Percentiles rank a stretch among this genome's conserved stretches.
Conservation (phyloP, 2,329 filamentous ascomycete species). For the Cladophialophora chaetospira region DNA sequence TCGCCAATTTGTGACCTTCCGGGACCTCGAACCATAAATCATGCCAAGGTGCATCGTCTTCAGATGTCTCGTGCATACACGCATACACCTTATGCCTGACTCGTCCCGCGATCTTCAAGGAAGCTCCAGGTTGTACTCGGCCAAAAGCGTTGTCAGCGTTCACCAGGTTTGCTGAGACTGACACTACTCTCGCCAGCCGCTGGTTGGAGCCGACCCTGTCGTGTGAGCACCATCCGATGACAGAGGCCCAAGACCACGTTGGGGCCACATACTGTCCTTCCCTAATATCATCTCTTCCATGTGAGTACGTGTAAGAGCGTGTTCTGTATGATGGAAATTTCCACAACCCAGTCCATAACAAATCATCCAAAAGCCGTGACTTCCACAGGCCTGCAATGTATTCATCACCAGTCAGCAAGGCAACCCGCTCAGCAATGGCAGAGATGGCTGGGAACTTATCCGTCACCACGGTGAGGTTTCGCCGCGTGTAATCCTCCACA, state of each 20-base stretch:
- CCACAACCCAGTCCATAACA: constrained; percentile 2
- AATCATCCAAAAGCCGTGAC: background rate
- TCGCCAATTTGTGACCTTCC: background rate
- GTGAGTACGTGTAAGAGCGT: background rate
- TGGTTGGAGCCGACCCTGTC: background rate
- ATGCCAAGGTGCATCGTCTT: background rate
- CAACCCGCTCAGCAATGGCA: background rate
- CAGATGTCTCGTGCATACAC: background rate
- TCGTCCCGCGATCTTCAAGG: background rate
- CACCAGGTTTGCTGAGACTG: background rate
- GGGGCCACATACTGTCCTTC: background rate
- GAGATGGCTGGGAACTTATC: background rate
- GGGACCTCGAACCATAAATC: background rate
- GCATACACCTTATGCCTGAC: background rate
- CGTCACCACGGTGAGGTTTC: background rate
- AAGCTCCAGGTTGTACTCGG: background rate
- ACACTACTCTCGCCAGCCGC: background rate
- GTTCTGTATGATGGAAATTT: background rate
- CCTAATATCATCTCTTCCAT: background rate
- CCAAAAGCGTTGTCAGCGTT: background rate
- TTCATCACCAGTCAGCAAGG: background rate
- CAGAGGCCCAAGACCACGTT: constrained; percentile 1
- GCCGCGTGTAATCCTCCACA: background rate
- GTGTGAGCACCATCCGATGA: background rate
- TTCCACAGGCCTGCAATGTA: constrained; percentile 4